These are phyloP conservation scores for Pseudocercospora cruenta DNA, from an alignment of 2,329 filamentous ascomycete species.

Conservation along the genomic window DNA sequence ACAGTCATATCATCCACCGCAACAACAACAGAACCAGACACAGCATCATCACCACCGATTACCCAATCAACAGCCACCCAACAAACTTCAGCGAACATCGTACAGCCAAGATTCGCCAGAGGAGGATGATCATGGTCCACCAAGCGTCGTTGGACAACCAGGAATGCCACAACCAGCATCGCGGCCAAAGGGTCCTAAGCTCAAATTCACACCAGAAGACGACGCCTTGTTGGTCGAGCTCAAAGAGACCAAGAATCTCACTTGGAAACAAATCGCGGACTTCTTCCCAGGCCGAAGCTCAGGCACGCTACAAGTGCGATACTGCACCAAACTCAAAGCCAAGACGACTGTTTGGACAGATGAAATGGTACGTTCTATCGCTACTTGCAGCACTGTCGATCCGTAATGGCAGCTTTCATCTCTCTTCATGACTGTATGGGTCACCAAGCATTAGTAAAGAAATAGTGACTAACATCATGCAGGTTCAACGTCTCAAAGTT, in stretches of 20 bases:
- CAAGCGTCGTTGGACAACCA: slow-evolving; percentile 82
- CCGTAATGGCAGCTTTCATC: background rate
- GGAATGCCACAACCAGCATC: slow-evolving; percentile 86
- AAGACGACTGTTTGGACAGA: slow-evolving; percentile 94
- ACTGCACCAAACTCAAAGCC: slow-evolving; percentile 92
- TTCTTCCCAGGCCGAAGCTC: slow-evolving; percentile 92
- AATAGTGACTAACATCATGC: slow-evolving; percentile 2
- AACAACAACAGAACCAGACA: slow-evolving; percentile 51
- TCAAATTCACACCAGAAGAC: slow-evolving; percentile 93
- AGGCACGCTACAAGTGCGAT: slow-evolving; percentile 88
- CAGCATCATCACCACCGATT: slow-evolving; percentile 79
- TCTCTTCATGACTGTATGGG: background rate
- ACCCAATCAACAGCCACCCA: slow-evolving; percentile 71
- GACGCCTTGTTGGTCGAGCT: slow-evolving; percentile 85
- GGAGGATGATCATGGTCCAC: slow-evolving; percentile 61
- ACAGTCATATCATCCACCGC: slow-evolving; percentile 31
- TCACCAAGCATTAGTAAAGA: background rate
- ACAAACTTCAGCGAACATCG: slow-evolving; percentile 63
- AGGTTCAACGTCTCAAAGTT: slow-evolving; percentile 74
- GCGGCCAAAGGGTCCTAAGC: slow-evolving; percentile 80
- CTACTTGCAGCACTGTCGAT: slow-evolving; percentile 1
- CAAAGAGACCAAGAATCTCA: slow-evolving; percentile 92
- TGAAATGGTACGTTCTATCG: slow-evolving; percentile 67
- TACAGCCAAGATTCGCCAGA: slow-evolving; percentile 26
- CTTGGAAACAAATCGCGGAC: slow-evolving; percentile 96